phyloP scores from a whole-genome alignment of 768 basidiomycete species.

The Auricularia cornea region DNA sequence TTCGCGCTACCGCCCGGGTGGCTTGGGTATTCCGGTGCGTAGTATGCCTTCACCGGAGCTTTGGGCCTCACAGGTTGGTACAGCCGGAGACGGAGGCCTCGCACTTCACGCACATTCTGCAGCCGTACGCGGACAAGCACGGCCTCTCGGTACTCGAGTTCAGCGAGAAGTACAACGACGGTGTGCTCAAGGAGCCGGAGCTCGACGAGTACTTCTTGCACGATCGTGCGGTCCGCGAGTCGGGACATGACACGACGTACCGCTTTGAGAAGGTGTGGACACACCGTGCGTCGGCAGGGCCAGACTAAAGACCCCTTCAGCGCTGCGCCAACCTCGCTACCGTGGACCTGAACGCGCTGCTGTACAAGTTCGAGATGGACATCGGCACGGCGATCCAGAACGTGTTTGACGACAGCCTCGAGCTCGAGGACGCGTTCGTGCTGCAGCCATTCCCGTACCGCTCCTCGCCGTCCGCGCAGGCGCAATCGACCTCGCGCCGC shows the following conservation, averaged over 20 bases:
- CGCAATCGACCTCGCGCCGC: slow-evolving; percentile 46
- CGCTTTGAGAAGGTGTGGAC: slow-evolving; percentile 69
- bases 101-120: slow-evolving; percentile 95
- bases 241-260: slow-evolving; percentile 94
- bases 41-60: not conserved
- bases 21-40: slow-evolving; percentile 70
- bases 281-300: not conserved
- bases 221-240: slow-evolving; percentile 93
- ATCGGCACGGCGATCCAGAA: slow-evolving; percentile 97
- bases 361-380: slow-evolving; percentile 92
- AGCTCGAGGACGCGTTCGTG: slow-evolving; percentile 86
- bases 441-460: slow-evolving; percentile 88
- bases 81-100: slow-evolving; percentile 92
- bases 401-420: slow-evolving; percentile 87
- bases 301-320: slow-evolving; percentile 4
- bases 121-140: slow-evolving; percentile 88
- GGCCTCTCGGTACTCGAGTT: slow-evolving; percentile 93
- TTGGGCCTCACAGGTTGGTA: not conserved
- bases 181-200: slow-evolving; percentile 69
- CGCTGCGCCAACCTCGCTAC: slow-evolving; percentile 95
- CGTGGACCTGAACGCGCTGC: slow-evolving; percentile 87
- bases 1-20: slow-evolving; percentile 89
- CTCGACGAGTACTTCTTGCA: slow-evolving; percentile 98
- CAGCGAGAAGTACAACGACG: slow-evolving; percentile 91
- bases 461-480: slow-evolving; percentile 58